Evolutionary conservation across 2,329 filamentous ascomycete species (phyloP).

Genomic region (Erysiphe pulchra): DNA sequence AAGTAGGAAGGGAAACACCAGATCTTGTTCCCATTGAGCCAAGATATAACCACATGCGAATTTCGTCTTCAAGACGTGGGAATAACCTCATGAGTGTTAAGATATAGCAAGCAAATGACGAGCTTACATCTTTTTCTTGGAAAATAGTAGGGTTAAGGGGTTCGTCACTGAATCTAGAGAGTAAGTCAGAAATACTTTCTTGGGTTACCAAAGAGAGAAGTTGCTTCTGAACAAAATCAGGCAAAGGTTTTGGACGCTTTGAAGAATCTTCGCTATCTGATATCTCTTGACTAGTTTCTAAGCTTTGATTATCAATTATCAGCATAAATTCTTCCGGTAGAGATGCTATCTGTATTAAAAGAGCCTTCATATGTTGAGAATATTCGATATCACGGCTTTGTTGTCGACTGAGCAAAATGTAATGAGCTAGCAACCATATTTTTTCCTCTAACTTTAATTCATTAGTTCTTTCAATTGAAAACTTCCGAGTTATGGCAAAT

Average conservation of each 20-base stretch:
- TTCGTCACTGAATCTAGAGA: slow-evolving; percentile 12
- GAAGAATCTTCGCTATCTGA: slow-evolving; percentile 8
- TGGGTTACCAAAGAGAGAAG: slow-evolving; percentile 49
- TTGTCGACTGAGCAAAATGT: slow-evolving; percentile 28
- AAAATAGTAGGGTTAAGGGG: slow-evolving; percentile 8
- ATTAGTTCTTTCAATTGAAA: slow-evolving; percentile 5
- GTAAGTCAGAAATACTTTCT: slow-evolving; percentile 35
- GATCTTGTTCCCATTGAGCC: slow-evolving; percentile 20
- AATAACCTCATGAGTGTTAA: slow-evolving; percentile 70
- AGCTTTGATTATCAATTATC: slow-evolving; percentile 20
- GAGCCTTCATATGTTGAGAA: slow-evolving; percentile 21
- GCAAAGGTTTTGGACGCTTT: slow-evolving; percentile 12
- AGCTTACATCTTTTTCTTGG: slow-evolving; percentile 29
- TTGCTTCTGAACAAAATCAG: slow-evolving; percentile 35
- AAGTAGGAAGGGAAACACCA: slow-evolving; percentile 28
- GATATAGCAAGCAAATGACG: slow-evolving; percentile 55
- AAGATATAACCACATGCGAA: slow-evolving; percentile 80
- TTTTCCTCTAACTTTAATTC: slow-evolving; percentile 14
- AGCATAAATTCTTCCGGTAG: slow-evolving; percentile 25
- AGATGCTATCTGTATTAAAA: slow-evolving; percentile 27
- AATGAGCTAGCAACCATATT: slow-evolving; percentile 41
- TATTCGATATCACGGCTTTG: slow-evolving; percentile 15
- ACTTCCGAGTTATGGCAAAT: slow-evolving; percentile 7
- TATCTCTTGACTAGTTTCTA: slow-evolving; percentile 13
- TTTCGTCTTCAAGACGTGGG: slow-evolving; percentile 57